Base-by-base conservation (phyloP, 208 protist species). In the Naegleria gruberi region DNA sequence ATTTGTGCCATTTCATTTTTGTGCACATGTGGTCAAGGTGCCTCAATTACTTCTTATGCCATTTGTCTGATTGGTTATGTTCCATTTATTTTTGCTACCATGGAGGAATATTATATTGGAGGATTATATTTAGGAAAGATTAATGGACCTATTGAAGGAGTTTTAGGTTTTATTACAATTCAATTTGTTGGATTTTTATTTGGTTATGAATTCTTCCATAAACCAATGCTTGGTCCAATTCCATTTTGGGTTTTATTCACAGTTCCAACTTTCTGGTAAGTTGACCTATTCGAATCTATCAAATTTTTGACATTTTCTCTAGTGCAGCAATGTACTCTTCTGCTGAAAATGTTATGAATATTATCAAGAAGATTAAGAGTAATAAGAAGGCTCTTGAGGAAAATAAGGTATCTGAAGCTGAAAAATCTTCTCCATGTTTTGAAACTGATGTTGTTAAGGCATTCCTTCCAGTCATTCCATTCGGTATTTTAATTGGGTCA, bases 31-130 rank as follows among this genome's bases (percentile, higher is more conserved):
- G 17, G 10, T 8, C 83, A 87, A 87, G 83, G 83, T 23, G 1
- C 43, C 55, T 23, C 43, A 1, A 0, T 55, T 19, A 37, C 30
- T 1, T 55, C 83, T 7, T 87, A 41, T 19, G 3, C 37, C 17
- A 55, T 87, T 34, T 44, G 10, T 34, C 17, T 87, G 23, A 55
- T 55, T 40, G 43, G n/a, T 19, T 55, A 23, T 34, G 2, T 87
- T n/a, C 83, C 83, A 23, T 87, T 87, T 55, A 23, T 55, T 55
- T 87, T 46, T 55, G 83, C 83, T 26, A 87, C 83, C 0, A 57
- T 30, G 44, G 83, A 87, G 37, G 83, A 87, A 23, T 87, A 87
- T 41, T 87, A 87, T 55, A 55, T 87, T 87, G 83, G 83, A 44
- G 83, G 83, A 34, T 87, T 87, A 41, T 87, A 41, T 40, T 87